Base-by-base conservation (phyloP, 1,284 basidiomycete species). In the Tilletia walkeri region DNA sequence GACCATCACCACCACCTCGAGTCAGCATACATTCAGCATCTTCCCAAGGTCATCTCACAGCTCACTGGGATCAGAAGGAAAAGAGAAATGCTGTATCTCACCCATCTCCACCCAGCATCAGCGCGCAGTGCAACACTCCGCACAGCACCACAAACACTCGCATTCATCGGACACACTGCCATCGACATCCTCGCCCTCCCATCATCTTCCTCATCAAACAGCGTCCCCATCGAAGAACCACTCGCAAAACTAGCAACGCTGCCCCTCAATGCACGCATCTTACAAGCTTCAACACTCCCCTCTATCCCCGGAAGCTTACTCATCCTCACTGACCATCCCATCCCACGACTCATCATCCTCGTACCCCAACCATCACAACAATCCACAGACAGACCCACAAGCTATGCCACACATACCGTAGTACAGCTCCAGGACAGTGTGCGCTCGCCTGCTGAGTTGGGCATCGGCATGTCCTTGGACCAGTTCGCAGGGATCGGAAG, bases 311-410 rank as follows among this genome's bases (percentile, higher is more conserved):
- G 73, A 48, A 67, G 71, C 12, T 69, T 78, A 3, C 68, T 76
- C 38, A 67, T 80, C 34, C 76, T 80, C 61, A 80, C 78, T 24
- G 78, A 80, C 65, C 78, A 80, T 53, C 74, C 76, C 45, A 68
- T 70, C 50, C 77, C 78, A 12, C 56, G 69, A 12, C 71, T 80
- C 66, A 66, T 80, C 67, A 69, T 70, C 65, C 53, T 73, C 30
- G n/a, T 20, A 4, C 71, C 73, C 10, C 30, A 68, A 2, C 30
- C 72, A 24, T 38, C 36, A 67, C 34, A 12, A 14, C 16, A 45
- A 45, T 10, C 24, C 34, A 20, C 14, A 66, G 34, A 18, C 49
- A 20, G 14, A 16, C 20, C 18, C 45, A 65, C 20, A 30, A 38
- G 16, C 48, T 74, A 61, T 54, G n/a, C 38, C 2, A 76, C 75